These are phyloP conservation scores for Sclerotinia spermophila DNA, from an alignment of 2,329 filamentous ascomycete genomes.

Conservation along the genomic window DNA sequence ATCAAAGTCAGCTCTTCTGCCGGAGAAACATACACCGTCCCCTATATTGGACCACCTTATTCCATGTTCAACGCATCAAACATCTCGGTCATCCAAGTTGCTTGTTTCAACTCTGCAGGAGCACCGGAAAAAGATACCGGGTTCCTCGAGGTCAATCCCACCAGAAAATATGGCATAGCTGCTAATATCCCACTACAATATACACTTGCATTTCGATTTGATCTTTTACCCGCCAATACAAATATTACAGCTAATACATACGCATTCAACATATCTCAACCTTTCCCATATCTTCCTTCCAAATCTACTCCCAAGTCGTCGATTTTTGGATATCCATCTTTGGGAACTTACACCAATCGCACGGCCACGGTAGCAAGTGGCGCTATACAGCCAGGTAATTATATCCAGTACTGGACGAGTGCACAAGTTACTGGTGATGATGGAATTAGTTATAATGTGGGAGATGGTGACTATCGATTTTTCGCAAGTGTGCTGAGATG, in stretches of 20 bases:
- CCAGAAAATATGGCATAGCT: conserved; percentile 7
- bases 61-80: conserved; percentile 26
- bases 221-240: conserved; percentile 18
- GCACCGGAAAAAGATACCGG: neutral
- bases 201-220: conserved; percentile 11
- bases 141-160: conserved; percentile 13
- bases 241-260: conserved; percentile 4
- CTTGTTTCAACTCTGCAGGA: neutral
- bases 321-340: conserved; percentile 14
- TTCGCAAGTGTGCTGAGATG: conserved; percentile 17
- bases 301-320: neutral
- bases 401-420: conserved; percentile 14
- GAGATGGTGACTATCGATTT: conserved; percentile 18
- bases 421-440: neutral
- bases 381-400: conserved; percentile 10
- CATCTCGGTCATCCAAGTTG: conserved; percentile 8
- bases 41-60: conserved; percentile 33
- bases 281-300: neutral
- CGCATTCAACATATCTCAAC: neutral
- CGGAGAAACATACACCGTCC: conserved; percentile 27
- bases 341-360: conserved; percentile 14
- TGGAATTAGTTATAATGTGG: conserved; percentile 5
- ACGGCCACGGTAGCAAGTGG: neutral
- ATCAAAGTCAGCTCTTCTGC: conserved; percentile 24
- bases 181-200: conserved; percentile 13